phyloP scores from a whole-genome alignment of 495 filamentous ascomycete species.

The Penicillium maclennaniae region DNA sequence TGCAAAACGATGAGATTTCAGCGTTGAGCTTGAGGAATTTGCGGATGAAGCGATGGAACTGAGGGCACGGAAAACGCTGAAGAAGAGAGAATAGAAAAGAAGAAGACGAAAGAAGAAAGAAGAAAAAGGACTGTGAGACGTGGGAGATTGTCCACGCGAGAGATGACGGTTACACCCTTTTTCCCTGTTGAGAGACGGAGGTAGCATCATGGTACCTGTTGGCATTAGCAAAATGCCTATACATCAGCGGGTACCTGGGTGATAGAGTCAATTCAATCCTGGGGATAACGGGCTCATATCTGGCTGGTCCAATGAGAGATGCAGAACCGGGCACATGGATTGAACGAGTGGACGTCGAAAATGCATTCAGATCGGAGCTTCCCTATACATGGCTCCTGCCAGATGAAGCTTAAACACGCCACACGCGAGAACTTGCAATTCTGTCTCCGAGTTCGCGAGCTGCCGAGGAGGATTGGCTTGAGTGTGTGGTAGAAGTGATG shows the following conservation, averaged over 20 bases:
- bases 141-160: not conserved
- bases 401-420: not conserved
- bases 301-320: not conserved
- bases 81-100: not conserved
- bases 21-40: not conserved
- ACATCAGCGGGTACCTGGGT: not conserved
- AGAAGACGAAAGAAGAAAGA: not conserved
- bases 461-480: too few species aligned
- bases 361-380: not conserved
- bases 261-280: not conserved
- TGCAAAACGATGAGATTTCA: too few species aligned
- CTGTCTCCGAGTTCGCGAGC: too few species aligned
- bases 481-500: too few species aligned
- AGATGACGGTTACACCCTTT: not conserved
- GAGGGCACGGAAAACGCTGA: not conserved
- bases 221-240: not conserved
- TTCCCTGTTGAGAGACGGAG: not conserved
- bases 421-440: not conserved
- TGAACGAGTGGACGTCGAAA: not conserved
- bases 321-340: not conserved
- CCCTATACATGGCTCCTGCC: not conserved
- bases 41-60: not conserved
- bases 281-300: not conserved
- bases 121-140: not conserved
- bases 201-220: not conserved